A percentile compares a stretch with the other conserved stretches of the same genome.
These are phyloP conservation scores for Vaccinium darrowii DNA, from an alignment of 148 eudicot genomes.

Conservation along the genomic window DNA sequence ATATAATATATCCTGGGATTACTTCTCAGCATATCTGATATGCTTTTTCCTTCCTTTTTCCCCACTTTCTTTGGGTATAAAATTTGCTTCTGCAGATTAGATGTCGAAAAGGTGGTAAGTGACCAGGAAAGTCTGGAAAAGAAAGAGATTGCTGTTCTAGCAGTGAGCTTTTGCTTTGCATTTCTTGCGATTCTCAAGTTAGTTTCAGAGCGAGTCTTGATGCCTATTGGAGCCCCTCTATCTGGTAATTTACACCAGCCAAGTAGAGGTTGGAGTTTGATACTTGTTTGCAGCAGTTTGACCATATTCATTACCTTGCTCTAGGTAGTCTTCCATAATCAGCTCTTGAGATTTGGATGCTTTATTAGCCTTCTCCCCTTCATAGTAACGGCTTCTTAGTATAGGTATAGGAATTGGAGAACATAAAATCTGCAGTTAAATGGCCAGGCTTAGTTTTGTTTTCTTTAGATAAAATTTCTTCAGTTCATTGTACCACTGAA, in stretches of 20 bases:
- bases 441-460: background rate
- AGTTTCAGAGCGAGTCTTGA: constrained; percentile 43
- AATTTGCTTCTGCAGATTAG: constrained; percentile 48
- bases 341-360: constrained; percentile 7
- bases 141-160: constrained; percentile 62
- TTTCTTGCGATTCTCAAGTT: constrained; percentile 62
- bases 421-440: background rate
- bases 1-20: background rate
- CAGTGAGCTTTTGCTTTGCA: constrained; percentile 57
- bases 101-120: constrained; percentile 51
- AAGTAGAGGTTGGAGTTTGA: constrained; percentile 51
- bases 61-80: background rate
- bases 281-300: constrained; percentile 54
- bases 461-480: background rate
- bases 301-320: constrained; percentile 58
- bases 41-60: background rate
- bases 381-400: background rate
- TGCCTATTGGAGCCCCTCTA: constrained; percentile 34
- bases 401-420: background rate
- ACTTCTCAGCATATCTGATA: background rate
- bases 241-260: constrained; percentile 20
- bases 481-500: background rate
- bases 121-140: constrained; percentile 69
- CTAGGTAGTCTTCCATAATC: constrained; percentile 17
- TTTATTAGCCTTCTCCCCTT: background rate